phyloP scores from a whole-genome alignment of 2,329 filamentous ascomycete species.

The Cladosporium sp. region DNA sequence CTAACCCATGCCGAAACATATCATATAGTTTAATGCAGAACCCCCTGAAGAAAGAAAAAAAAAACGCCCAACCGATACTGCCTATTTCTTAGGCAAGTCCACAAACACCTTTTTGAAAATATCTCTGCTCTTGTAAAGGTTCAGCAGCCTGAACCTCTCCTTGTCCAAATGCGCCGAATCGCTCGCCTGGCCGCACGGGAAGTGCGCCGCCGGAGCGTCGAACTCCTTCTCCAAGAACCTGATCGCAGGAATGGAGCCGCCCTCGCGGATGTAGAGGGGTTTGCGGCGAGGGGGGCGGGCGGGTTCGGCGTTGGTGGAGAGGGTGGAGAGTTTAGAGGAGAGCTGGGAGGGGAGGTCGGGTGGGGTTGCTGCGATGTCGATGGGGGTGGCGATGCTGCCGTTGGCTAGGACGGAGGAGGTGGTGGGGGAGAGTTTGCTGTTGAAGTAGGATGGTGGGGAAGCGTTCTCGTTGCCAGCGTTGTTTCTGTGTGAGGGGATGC shows the following conservation, averaged over 20 bases:
- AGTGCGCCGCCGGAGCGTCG: constrained; percentile 81
- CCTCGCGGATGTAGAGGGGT: constrained; percentile 91
- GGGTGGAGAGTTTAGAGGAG: constrained; percentile 44
- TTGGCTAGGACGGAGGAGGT: constrained; percentile 55
- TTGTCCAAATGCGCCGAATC: constrained; percentile 94
- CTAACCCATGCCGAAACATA: background rate
- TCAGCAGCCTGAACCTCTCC: constrained; percentile 83
- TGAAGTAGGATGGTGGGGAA: constrained; percentile 21
- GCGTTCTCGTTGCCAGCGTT: background rate
- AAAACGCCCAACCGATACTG: background rate
- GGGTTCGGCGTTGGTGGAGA: constrained; percentile 23
- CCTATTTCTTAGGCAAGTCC: constrained; percentile 33
- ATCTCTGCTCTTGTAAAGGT: constrained; percentile 86
- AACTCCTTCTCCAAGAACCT: constrained; percentile 95
- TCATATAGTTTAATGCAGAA: background rate
- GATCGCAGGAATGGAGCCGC: constrained; percentile 91
- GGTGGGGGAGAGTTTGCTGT: constrained; percentile 45
- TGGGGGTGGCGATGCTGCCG: constrained; percentile 39
- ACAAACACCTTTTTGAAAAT: constrained; percentile 84
- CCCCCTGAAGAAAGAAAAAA: background rate
- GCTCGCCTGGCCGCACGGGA: constrained; percentile 92
- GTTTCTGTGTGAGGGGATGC: constrained; percentile 15
- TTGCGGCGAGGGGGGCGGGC: constrained; percentile 42
- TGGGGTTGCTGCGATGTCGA: constrained; percentile 27
- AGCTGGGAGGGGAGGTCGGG: constrained; percentile 37